These are phyloP conservation scores for Beverwykella pulmonaria DNA, from an alignment of 495 filamentous ascomycete species.

Conservation along the genomic window DNA sequence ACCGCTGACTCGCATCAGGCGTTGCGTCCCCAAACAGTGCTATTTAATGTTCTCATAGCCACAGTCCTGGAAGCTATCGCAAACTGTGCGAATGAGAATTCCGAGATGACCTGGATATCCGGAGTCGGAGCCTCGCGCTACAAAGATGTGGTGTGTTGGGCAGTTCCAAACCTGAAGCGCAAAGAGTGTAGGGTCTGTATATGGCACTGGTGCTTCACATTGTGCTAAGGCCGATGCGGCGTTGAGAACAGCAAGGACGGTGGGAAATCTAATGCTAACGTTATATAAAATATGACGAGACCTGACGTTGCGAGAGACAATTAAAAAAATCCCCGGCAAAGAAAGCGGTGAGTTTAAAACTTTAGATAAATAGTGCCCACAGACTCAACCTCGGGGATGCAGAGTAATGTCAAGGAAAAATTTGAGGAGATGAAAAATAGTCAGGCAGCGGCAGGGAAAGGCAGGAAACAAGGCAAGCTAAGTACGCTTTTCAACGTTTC, in stretches of 20 bases:
- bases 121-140: constrained; percentile 30
- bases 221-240: background rate
- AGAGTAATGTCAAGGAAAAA: too few species aligned
- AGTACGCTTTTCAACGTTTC: too few species aligned
- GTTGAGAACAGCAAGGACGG: background rate
- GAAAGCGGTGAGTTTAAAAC: too few species aligned
- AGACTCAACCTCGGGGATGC: too few species aligned
- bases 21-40: background rate
- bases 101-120: constrained; percentile 25
- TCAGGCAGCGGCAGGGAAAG: too few species aligned
- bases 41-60: constrained; percentile 32
- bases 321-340: too few species aligned
- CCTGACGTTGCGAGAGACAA: too few species aligned
- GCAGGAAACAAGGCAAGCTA: too few species aligned
- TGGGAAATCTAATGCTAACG: background rate
- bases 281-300: background rate
- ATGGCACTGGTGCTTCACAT: background rate
- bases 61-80: constrained; percentile 17
- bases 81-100: constrained; percentile 12
- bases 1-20: constrained; percentile 30
- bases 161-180: background rate
- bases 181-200: background rate
- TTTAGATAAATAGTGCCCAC: too few species aligned
- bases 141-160: constrained; percentile 12
- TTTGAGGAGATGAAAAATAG: too few species aligned